phyloP scores from a whole-genome alignment of 768 basidiomycete species.

The Pleurotus salmoneostramineus region DNA sequence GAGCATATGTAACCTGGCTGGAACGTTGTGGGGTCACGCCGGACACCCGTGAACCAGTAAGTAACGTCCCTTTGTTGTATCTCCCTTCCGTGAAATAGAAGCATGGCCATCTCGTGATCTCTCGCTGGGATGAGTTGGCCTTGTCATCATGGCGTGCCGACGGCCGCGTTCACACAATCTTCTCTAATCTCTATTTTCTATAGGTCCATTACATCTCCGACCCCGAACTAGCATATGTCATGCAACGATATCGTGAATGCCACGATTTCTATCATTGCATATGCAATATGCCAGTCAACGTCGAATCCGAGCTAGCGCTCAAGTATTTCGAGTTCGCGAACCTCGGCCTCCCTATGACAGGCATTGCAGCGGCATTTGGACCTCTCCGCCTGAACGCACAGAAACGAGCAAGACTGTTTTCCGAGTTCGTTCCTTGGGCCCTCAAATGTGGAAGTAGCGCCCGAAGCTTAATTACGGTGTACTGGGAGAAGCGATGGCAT shows the following conservation, averaged over 20 bases:
- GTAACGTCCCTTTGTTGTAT: conserved; percentile 9
- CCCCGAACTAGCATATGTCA: conserved; percentile 94
- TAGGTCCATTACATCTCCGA: conserved; percentile 95
- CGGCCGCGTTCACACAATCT: not conserved
- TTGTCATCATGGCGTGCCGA: not conserved
- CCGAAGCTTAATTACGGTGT: conserved; percentile 79
- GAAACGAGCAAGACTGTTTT: conserved; percentile 56
- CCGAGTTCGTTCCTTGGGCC: conserved; percentile 92
- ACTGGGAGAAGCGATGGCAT: conserved; percentile 95
- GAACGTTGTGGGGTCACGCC: conserved; percentile 86
- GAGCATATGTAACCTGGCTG: conserved; percentile 88
- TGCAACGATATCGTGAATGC: conserved; percentile 97
- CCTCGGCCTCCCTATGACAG: conserved; percentile 85
- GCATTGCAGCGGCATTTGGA: conserved; percentile 74
- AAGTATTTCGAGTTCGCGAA: conserved; percentile 95
- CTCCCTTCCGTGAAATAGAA: not conserved
- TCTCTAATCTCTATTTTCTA: conserved; percentile 5
- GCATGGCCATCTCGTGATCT: not conserved
- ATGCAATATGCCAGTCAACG: conserved; percentile 82
- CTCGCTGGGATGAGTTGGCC: not conserved
- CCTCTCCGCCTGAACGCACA: conserved; percentile 64
- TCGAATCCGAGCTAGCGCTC: conserved; percentile 88
- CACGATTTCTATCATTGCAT: conserved; percentile 98
- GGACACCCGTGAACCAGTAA: conserved; percentile 87
- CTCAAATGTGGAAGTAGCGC: conserved; percentile 75